These are phyloP conservation scores for Trichophyton equinum DNA, from an alignment of 2,329 filamentous ascomycete species.

Conservation along the genomic window DNA sequence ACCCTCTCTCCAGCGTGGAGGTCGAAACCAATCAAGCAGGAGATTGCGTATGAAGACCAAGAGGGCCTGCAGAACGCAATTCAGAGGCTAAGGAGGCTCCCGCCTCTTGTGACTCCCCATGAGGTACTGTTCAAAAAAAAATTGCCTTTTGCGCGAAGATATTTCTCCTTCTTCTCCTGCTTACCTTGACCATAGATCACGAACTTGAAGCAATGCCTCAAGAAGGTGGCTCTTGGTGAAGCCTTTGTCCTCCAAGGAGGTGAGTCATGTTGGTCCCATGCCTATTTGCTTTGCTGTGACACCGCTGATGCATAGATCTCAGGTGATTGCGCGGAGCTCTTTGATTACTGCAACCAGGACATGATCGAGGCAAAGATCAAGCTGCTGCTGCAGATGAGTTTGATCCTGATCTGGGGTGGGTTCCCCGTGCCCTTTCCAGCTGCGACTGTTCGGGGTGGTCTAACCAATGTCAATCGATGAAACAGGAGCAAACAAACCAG, in stretches of 20 bases:
- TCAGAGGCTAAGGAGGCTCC: constrained; percentile 32
- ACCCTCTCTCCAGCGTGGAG: constrained; percentile 29
- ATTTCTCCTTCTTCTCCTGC: constrained; percentile 4
- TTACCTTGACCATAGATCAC: constrained; percentile 43
- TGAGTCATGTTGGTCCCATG: constrained; percentile 14
- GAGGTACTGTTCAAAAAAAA: constrained; percentile 23
- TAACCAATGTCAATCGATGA: constrained; percentile 4
- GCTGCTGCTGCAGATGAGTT: constrained; percentile 88
- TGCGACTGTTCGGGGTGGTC: background rate
- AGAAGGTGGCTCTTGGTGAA: constrained; percentile 77
- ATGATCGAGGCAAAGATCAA: constrained; percentile 96
- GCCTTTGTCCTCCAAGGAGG: constrained; percentile 92
- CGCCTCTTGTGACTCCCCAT: constrained; percentile 36
- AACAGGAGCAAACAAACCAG: constrained; percentile 52
- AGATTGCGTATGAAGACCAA: constrained; percentile 35
- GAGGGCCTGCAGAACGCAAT: constrained; percentile 29
- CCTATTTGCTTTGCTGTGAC: background rate
- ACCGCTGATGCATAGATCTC: background rate
- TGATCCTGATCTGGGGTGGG: constrained; percentile 81
- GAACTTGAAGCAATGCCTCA: constrained; percentile 62
- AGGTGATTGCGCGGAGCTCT: constrained; percentile 85
- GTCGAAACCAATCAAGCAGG: constrained; percentile 35
- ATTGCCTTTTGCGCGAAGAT: no score
- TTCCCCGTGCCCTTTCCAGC: background rate
- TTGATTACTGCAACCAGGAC: constrained; percentile 83